These are phyloP conservation scores for Umbellularia californica DNA, from an alignment of 164 flowering plant species.

Conservation along the genomic window DNA sequence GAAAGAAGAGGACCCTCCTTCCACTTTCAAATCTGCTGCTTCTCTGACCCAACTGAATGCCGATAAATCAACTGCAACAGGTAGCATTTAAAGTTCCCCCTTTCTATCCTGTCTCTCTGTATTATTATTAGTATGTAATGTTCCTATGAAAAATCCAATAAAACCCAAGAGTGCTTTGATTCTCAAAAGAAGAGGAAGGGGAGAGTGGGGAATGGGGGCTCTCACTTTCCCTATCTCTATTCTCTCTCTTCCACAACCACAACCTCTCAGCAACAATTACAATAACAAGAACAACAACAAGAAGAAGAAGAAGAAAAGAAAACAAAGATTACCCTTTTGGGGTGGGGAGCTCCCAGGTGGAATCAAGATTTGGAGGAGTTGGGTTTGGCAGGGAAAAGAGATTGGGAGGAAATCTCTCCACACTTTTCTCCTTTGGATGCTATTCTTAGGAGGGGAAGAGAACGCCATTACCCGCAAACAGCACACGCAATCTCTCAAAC, in stretches of 20 bases:
- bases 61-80: not conserved
- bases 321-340: not conserved
- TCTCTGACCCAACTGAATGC: not conserved
- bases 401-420: not conserved
- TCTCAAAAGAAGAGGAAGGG: not conserved
- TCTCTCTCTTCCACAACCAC: not conserved
- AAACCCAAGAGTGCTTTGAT: too few species aligned
- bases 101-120: too few species aligned
- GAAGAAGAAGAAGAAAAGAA: too few species aligned
- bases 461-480: too few species aligned
- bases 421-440: not conserved
- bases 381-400: not conserved
- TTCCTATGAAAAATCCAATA: too few species aligned
- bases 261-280: not conserved
- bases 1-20: not conserved
- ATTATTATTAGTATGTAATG: too few species aligned
- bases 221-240: not conserved
- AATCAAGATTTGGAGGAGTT: not conserved
- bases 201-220: not conserved
- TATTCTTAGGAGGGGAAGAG: not conserved
- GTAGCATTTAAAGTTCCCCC: not conserved
- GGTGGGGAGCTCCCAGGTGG: not conserved
- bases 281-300: too few species aligned
- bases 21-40: not conserved
- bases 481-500: too few species aligned